Evolutionary conservation across 208 protist species (phyloP).

Genomic region (Trypanosomatidae sp.): DNA sequence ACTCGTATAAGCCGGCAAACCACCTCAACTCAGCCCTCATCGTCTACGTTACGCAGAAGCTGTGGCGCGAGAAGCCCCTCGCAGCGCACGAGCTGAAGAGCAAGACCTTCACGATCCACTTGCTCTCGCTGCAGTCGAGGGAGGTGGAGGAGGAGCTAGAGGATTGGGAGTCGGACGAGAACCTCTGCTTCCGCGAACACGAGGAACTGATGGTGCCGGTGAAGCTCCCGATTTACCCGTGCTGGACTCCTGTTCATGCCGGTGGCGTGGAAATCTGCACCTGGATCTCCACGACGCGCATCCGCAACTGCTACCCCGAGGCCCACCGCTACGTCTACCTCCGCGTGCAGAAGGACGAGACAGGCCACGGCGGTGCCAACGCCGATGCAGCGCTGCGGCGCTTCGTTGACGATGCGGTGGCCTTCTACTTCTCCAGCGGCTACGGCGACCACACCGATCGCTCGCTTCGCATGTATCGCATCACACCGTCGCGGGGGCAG

Average conservation of each 20-base stretch:
- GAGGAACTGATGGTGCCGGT: constrained; percentile 20
- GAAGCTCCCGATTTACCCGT: constrained; percentile 29
- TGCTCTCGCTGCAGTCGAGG: constrained; percentile 19
- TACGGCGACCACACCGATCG: constrained; percentile 9
- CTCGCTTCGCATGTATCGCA: constrained; percentile 15
- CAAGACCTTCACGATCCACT: constrained; percentile 22
- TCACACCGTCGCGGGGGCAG: background rate
- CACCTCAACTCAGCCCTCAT: constrained; percentile 15
- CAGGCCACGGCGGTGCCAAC: background rate
- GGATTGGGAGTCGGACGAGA: background rate
- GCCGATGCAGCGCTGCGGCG: constrained; percentile 18
- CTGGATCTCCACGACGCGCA: constrained; percentile 15
- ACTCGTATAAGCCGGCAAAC: background rate
- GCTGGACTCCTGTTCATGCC: constrained; percentile 20
- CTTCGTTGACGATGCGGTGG: constrained; percentile 26
- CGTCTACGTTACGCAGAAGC: constrained; percentile 20
- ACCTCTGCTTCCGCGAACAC: constrained; percentile 4
- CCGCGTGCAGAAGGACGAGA: constrained; percentile 11
- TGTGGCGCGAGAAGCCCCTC: constrained; percentile 25
- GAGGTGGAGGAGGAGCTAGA: background rate
- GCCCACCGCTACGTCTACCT: constrained; percentile 20
- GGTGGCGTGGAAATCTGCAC: constrained; percentile 22
- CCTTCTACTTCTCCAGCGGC: constrained; percentile 21
- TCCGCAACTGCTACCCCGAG: background rate
- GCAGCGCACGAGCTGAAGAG: constrained; percentile 16